These are phyloP conservation scores for Macrolepiota fuliginosa DNA, from an alignment of 768 basidiomycete genomes.

Conservation along the genomic window DNA sequence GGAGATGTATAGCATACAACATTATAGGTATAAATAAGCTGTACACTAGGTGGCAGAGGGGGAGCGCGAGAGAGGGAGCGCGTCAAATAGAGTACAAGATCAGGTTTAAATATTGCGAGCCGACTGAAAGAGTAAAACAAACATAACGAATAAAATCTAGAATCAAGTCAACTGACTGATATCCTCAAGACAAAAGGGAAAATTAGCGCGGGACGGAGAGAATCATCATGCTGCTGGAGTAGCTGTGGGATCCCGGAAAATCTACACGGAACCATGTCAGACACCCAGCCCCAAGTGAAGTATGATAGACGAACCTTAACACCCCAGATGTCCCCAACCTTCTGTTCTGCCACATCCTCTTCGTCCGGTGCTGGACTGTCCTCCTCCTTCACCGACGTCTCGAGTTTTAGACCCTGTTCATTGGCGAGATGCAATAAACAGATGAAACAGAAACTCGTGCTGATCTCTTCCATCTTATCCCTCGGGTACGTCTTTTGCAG, in stretches of 20 bases:
- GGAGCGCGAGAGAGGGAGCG: neutral
- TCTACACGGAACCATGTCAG: conserved; percentile 25
- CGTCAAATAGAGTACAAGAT: conserved; percentile 2
- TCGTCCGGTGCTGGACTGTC: conserved; percentile 35
- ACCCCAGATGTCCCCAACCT: conserved; percentile 72
- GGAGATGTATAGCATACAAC: conserved; percentile 19
- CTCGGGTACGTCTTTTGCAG: conserved; percentile 80
- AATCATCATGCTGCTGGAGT: conserved; percentile 31
- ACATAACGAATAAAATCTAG: conserved; percentile 10
- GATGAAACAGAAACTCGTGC: conserved; percentile 99
- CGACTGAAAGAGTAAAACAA: conserved; percentile 9
- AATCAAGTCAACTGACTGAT: neutral
- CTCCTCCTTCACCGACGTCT: conserved; percentile 38
- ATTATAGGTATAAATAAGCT: conserved; percentile 12
- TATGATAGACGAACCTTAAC: conserved; percentile 50
- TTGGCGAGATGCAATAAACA: conserved; percentile 95
- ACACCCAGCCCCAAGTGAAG: neutral
- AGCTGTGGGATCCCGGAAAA: conserved; percentile 46
- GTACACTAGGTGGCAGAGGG: conserved; percentile 7
- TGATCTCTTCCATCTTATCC: conserved; percentile 97
- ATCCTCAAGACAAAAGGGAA: neutral
- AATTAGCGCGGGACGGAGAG: neutral
- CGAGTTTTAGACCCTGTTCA: conserved; percentile 90
- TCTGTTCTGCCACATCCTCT: conserved; percentile 29
- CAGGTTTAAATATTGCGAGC: neutral